Conservation (phyloP, 2,329 filamentous ascomycete species). For the Scedosporium minutisporum region DNA sequence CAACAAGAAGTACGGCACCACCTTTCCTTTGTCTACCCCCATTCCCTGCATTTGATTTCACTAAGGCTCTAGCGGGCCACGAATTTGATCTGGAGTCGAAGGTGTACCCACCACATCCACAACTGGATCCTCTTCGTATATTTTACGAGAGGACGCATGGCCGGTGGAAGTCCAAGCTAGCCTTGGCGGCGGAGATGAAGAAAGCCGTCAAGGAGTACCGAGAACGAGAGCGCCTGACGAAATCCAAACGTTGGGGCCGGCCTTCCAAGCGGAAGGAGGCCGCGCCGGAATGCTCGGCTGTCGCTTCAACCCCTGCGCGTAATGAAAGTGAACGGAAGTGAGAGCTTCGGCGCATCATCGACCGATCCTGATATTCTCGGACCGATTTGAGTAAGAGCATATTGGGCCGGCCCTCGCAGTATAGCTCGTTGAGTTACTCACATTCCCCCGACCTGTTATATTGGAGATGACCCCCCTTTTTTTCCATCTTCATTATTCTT, state of each 20-base stretch:
- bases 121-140: neutral
- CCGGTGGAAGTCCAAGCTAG: neutral
- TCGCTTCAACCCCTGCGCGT: no score
- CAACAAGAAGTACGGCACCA: constrained; percentile 76
- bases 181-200: neutral
- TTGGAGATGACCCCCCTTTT: neutral
- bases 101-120: neutral
- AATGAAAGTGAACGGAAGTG: no score
- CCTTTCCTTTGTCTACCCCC: constrained; percentile 11
- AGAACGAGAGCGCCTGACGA: neutral
- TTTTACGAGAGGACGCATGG: neutral
- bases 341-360: no score
- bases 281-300: no score
- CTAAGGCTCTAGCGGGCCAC: neutral
- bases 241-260: constrained; percentile 4
- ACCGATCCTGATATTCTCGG: no score
- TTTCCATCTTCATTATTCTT: constrained; percentile 17
- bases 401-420: no score
- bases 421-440: no score
- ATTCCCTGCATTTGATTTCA: neutral
- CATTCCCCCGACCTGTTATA: no score
- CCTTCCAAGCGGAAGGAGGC: neutral
- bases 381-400: no score
- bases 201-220: constrained; percentile 1
- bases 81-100: neutral